Conservation (phyloP, 345 rosid genomes). For the Brassica rapa region DNA sequence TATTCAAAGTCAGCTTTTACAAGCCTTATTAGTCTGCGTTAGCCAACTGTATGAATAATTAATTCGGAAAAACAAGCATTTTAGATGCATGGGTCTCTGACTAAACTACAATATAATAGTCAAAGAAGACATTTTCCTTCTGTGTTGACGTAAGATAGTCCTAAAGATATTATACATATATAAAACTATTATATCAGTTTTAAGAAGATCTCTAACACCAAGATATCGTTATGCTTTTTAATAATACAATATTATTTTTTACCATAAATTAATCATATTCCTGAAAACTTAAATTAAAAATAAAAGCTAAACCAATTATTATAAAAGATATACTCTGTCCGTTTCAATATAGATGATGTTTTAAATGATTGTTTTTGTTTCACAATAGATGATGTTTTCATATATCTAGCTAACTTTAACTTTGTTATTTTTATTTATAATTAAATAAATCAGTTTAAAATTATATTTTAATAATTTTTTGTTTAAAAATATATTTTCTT, state of each 20-base stretch:
- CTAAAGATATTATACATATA: not conserved
- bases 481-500: too few relatives aligned
- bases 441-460: too few relatives aligned
- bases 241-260: not conserved
- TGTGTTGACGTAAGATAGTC: not conserved
- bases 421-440: too few relatives aligned
- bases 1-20: slow-evolving; percentile 33
- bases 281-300: not conserved
- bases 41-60: slow-evolving; percentile 27
- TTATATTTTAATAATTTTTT: too few relatives aligned
- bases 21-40: slow-evolving; percentile 32
- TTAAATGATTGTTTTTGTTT: too few relatives aligned
- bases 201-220: not conserved
- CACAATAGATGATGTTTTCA: too few relatives aligned
- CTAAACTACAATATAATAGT: slow-evolving; percentile 6
- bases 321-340: too few relatives aligned
- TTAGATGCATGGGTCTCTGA: slow-evolving; percentile 14
- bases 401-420: too few relatives aligned
- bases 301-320: not conserved
- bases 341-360: too few relatives aligned
- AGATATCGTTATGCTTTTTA: not conserved
- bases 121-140: slow-evolving; percentile 15
- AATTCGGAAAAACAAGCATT: slow-evolving; percentile 1
- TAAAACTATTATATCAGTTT: not conserved
- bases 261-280: not conserved